phyloP scores from a whole-genome alignment of 768 basidiomycete species.

The Lanmaoa rubissima region DNA sequence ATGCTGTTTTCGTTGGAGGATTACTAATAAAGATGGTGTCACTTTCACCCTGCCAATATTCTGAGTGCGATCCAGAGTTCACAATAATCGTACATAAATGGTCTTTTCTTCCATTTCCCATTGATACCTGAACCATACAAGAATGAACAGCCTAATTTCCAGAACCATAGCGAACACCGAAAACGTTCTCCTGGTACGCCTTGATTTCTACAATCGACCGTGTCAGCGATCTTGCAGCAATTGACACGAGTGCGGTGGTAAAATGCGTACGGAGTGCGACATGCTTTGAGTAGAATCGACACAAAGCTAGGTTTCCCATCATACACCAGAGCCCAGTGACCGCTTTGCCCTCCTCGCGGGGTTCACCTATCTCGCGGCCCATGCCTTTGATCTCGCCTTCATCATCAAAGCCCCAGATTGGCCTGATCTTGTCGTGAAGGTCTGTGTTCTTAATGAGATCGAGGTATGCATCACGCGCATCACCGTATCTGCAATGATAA shows the following conservation, averaged over 20 bases:
- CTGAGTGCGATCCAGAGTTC: neutral
- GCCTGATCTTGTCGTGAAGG: conserved; percentile 20
- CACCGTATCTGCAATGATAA: conserved; percentile 13
- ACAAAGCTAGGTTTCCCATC: conserved; percentile 61
- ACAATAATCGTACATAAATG: neutral
- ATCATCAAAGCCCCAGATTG: conserved; percentile 31
- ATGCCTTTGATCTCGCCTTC: conserved; percentile 30
- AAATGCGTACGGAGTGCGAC: conserved; percentile 57
- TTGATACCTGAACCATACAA: neutral
- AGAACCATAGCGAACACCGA: conserved; percentile 21
- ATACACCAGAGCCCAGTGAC: conserved; percentile 49
- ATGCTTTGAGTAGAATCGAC: conserved; percentile 67
- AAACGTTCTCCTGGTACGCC: conserved; percentile 55
- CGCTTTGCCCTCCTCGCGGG: conserved; percentile 8
- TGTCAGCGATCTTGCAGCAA: neutral
- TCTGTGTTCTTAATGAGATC: conserved; percentile 22
- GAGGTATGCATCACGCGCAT: conserved; percentile 17
- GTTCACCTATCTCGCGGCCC: conserved; percentile 50
- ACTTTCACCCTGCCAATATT: neutral
- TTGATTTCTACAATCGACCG: conserved; percentile 54
- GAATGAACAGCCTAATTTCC: neutral
- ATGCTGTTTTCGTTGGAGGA: neutral
- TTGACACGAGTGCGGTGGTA: neutral
- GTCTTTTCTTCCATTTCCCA: neutral
- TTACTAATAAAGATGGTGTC: neutral